Evolutionary conservation across 129 eudicot species (phyloP).

Genomic region (Logfia minima): DNA sequence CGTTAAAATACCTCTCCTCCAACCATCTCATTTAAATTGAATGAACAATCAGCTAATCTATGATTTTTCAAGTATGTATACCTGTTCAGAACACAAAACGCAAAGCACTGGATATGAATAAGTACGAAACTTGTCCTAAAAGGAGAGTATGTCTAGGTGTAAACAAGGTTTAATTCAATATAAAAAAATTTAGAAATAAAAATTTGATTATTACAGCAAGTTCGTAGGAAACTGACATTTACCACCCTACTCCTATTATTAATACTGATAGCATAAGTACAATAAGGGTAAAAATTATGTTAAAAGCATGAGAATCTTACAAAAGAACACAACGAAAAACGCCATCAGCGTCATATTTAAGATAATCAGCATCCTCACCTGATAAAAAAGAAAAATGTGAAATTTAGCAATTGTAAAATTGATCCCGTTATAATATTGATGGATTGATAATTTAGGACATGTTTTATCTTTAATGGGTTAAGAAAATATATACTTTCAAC

Average conservation of each 20-base stretch:
- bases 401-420: neutral
- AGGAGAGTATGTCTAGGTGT: neutral
- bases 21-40: neutral
- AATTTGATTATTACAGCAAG: too few relatives aligned
- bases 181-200: too few relatives aligned
- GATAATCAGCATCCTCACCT: neutral
- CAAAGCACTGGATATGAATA: neutral
- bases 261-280: neutral
- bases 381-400: neutral
- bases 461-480: neutral
- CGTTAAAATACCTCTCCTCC: neutral
- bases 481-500: neutral
- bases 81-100: neutral
- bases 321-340: neutral
- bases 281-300: neutral
- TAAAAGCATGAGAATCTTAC: neutral
- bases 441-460: neutral
- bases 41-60: constrained; percentile 2
- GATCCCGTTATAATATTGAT: constrained; percentile 1
- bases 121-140: neutral
- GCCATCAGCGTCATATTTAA: neutral
- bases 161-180: neutral
- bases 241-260: neutral
- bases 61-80: neutral
- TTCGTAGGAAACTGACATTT: too few relatives aligned